These are phyloP conservation scores for Yarrowia sp. DNA, from an alignment of 805 yeast genomes.

Conservation along the genomic window DNA sequence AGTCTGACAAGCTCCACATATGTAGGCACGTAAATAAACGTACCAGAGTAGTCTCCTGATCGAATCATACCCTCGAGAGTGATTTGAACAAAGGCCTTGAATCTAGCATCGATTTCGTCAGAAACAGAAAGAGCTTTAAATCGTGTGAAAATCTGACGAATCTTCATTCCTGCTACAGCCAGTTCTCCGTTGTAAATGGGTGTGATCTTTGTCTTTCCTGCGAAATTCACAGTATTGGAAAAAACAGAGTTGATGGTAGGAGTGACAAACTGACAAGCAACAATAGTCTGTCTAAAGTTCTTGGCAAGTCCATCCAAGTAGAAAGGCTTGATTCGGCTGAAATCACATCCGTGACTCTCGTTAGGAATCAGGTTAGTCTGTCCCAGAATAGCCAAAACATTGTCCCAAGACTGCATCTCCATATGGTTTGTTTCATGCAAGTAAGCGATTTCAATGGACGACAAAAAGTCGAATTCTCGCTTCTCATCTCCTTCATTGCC, in stretches of 20 bases:
- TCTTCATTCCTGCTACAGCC: constrained; percentile 60
- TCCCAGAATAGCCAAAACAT: constrained; percentile 63
- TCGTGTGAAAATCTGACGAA: constrained; percentile 59
- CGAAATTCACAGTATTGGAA: constrained; percentile 39
- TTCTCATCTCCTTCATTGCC: constrained; percentile 57
- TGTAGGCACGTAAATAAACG: constrained; percentile 76
- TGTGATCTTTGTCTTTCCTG: constrained; percentile 40
- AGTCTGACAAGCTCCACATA: constrained; percentile 83
- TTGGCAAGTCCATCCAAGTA: constrained; percentile 78
- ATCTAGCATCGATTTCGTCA: constrained; percentile 78
- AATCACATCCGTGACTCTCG: constrained; percentile 79
- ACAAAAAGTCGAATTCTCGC: constrained; percentile 74
- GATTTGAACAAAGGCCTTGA: constrained; percentile 72
- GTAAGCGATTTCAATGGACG: constrained; percentile 80
- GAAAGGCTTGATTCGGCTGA: constrained; percentile 90
- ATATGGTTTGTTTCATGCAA: constrained; percentile 83
- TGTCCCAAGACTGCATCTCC: constrained; percentile 92
- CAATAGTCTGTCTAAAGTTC: constrained; percentile 70
- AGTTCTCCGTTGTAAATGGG: constrained; percentile 57
- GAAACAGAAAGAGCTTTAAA: constrained; percentile 55
- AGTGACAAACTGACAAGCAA: constrained; percentile 71
- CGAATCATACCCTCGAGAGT: constrained; percentile 67
- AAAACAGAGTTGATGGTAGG: constrained; percentile 75
- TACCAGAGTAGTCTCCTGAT: constrained; percentile 65
- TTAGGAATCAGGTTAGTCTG: constrained; percentile 75